These are phyloP conservation scores for Podaxis carcinomalis DNA, from an alignment of 768 basidiomycete species.

Conservation along the genomic window DNA sequence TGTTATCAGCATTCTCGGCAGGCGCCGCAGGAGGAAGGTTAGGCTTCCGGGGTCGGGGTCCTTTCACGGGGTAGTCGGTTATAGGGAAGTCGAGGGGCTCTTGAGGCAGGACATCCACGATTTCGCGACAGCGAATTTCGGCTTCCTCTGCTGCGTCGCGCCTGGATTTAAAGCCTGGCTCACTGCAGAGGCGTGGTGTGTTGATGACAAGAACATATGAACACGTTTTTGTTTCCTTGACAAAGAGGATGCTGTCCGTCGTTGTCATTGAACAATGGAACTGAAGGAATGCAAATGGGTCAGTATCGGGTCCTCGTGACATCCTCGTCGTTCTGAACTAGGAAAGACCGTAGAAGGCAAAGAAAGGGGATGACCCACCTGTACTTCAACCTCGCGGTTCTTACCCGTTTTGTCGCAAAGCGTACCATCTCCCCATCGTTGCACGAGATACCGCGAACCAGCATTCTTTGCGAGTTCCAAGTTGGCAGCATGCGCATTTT, in stretches of 20 bases:
- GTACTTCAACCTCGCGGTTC: conserved; percentile 89
- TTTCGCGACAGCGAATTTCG: conserved; percentile 74
- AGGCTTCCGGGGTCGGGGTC: conserved; percentile 40
- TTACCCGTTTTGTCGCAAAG: conserved; percentile 89
- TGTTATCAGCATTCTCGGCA: neutral
- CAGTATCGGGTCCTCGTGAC: conserved; percentile 15
- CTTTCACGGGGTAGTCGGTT: conserved; percentile 52
- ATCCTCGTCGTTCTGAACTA: neutral
- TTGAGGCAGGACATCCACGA: conserved; percentile 41
- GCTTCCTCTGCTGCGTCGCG: conserved; percentile 63
- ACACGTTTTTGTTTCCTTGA: conserved; percentile 93
- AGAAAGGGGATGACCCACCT: conserved; percentile 48
- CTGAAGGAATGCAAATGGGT: conserved; percentile 35
- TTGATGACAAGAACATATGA: conserved; percentile 92
- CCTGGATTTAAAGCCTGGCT: conserved; percentile 86
- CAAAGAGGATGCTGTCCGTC: conserved; percentile 83
- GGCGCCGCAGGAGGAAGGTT: conserved; percentile 37
- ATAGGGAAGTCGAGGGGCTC: conserved; percentile 36
- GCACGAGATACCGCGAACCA: conserved; percentile 87
- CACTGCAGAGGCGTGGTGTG: conserved; percentile 89
- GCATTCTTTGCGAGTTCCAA: conserved; percentile 73
- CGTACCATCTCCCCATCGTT: conserved; percentile 89
- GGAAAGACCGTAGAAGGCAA: conserved; percentile 11
- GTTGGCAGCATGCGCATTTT: conserved; percentile 59
- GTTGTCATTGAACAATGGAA: conserved; percentile 96